These are phyloP conservation scores for Jamesozyma rosinii DNA, from an alignment of 805 yeast genomes.

Conservation along the genomic window DNA sequence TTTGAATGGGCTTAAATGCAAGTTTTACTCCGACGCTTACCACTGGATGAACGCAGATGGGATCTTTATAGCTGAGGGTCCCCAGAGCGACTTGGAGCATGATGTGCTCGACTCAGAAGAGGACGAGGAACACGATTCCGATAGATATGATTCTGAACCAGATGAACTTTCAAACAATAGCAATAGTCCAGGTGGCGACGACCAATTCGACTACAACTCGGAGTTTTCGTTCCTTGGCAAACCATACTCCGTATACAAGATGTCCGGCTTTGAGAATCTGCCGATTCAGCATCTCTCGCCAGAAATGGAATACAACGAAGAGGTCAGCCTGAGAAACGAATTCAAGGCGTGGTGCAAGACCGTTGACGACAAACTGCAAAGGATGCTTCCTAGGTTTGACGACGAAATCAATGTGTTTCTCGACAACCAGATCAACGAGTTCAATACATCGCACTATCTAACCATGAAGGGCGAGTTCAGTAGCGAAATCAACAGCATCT, in stretches of 20 bases:
- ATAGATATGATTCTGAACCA: not conserved
- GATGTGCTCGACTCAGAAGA: not conserved
- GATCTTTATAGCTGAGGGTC: constrained; percentile 12
- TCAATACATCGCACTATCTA: not conserved
- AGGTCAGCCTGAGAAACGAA: constrained; percentile 1
- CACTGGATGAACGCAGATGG: not conserved
- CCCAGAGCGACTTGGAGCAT: no score
- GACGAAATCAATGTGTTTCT: not conserved
- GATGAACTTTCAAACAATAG: not conserved
- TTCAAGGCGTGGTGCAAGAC: constrained; percentile 5
- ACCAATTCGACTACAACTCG: not conserved
- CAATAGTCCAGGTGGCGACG: not conserved
- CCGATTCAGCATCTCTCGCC: not conserved
- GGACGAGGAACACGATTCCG: not conserved
- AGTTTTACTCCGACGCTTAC: not conserved
- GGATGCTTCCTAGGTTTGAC: not conserved
- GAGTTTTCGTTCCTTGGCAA: not conserved
- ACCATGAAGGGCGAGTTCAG: not conserved
- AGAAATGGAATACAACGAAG: not conserved
- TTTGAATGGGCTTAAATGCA: not conserved
- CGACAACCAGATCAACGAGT: not conserved
- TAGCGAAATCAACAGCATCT: not conserved
- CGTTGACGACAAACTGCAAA: constrained; percentile 1
- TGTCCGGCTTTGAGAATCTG: not conserved
- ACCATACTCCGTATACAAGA: not conserved